Evolutionary conservation across 2,329 filamentous ascomycete genomes (phyloP).

Genomic region (Arthroderma sp.): DNA sequence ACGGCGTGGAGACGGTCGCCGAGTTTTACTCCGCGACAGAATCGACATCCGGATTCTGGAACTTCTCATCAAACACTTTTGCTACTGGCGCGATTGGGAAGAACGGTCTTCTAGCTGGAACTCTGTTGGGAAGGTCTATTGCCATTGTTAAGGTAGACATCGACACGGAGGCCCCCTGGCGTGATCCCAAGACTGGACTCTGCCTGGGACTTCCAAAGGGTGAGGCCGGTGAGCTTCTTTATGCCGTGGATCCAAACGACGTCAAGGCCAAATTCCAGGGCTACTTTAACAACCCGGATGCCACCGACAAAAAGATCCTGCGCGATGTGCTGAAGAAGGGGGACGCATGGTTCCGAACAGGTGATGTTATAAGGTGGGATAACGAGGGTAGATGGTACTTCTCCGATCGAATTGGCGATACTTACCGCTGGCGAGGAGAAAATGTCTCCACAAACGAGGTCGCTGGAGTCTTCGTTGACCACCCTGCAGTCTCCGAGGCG

Average conservation of each 20-base stretch:
- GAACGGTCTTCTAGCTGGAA: conserved; percentile 47
- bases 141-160: conserved; percentile 59
- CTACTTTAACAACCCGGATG: conserved; percentile 61
- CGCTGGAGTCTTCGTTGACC: conserved; percentile 55
- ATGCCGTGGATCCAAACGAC: conserved; percentile 52
- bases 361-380: conserved; percentile 66
- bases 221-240: conserved; percentile 63
- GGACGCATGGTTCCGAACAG: conserved; percentile 71
- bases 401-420: conserved; percentile 50
- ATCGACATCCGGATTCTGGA: conserved; percentile 56
- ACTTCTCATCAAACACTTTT: conserved; percentile 59
- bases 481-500: conserved; percentile 56
- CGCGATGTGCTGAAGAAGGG: conserved; percentile 59
- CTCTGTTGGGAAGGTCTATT: conserved; percentile 39
- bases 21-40: conserved; percentile 78
- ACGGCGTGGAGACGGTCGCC: conserved; percentile 56
- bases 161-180: conserved; percentile 52
- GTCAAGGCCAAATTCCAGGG: conserved; percentile 59
- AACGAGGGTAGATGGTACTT: conserved; percentile 62
- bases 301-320: conserved; percentile 61
- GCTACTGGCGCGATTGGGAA: conserved; percentile 66
- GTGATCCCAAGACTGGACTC: conserved; percentile 55
- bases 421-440: conserved; percentile 54
- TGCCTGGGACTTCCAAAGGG: conserved; percentile 47
- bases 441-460: conserved; percentile 77